Percentiles rank a stretch among this genome's conserved stretches.
Conservation (phyloP, 2,329 filamentous ascomycete genomes). For the Rhynchosporium agropyri region DNA sequence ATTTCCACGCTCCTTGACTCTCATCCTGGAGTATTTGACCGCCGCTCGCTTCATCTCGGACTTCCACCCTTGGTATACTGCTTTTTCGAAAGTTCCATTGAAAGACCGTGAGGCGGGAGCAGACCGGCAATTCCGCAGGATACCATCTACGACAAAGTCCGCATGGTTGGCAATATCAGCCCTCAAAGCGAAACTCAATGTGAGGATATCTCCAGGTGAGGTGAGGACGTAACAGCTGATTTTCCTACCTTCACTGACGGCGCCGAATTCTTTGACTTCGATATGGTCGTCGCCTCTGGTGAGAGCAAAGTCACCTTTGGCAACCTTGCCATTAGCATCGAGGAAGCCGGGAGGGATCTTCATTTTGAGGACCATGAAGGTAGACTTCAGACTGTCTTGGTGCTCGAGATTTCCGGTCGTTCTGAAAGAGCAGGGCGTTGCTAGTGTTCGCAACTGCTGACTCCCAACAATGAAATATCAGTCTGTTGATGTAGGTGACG, state of each 20-base stretch:
- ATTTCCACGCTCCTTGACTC: conserved; percentile 23
- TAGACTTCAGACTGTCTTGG: background rate
- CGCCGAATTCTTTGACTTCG: conserved; percentile 14
- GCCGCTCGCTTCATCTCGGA: conserved; percentile 10
- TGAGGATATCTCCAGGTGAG: conserved; percentile 27
- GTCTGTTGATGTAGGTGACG: background rate
- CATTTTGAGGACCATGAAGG: background rate
- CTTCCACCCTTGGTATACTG: conserved; percentile 3
- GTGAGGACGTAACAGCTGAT: conserved; percentile 30
- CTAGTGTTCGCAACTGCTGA: background rate
- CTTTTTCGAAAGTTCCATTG: conserved; percentile 12
- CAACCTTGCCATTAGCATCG: conserved; percentile 4
- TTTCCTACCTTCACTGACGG: conserved; percentile 8
- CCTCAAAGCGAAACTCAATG: conserved; percentile 11
- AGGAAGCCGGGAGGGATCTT: conserved; percentile 11
- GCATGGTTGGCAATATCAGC: conserved; percentile 27
- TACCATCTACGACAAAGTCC: conserved; percentile 38
- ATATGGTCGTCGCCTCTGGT: background rate
- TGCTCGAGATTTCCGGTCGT: background rate
- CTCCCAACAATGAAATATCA: background rate
- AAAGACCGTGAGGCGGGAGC: background rate
- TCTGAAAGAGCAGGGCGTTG: background rate
- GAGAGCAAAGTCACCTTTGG: conserved; percentile 7
- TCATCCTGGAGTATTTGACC: conserved; percentile 22
- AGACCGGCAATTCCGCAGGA: conserved; percentile 32